A percentile compares a stretch with the other conserved stretches of the same genome.
phyloP scores from a whole-genome alignment of 2,329 filamentous ascomycete genomes.

The Nothophaeocryptopus gaeumannii region DNA sequence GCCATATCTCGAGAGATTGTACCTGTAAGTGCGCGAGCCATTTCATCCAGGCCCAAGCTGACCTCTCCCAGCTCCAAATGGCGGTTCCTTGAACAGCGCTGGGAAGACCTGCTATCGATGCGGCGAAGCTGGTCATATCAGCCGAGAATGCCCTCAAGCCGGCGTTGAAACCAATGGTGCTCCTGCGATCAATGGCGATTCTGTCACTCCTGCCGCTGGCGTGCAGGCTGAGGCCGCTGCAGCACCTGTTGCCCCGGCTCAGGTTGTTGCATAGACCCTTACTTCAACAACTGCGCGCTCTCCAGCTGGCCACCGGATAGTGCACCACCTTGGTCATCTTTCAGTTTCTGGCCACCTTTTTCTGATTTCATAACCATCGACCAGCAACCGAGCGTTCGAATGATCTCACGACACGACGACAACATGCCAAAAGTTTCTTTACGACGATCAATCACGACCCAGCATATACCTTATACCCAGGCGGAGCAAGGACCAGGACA shows the following conservation, averaged over 20 bases:
- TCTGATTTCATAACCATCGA: constrained; percentile 18
- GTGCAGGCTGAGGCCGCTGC: constrained; percentile 42
- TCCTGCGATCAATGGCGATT: constrained; percentile 31
- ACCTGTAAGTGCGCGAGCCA: constrained; percentile 44
- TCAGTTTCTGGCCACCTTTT: constrained; percentile 21
- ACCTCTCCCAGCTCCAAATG: constrained; percentile 67
- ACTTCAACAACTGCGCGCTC: constrained; percentile 5
- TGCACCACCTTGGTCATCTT: constrained; percentile 1
- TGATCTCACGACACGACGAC: constrained; percentile 29
- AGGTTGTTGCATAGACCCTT: constrained; percentile 43
- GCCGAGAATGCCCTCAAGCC: constrained; percentile 82
- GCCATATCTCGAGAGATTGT: constrained; percentile 92
- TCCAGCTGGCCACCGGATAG: constrained; percentile 21
- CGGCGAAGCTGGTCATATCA: constrained; percentile 93
- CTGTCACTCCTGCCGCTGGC: constrained; percentile 32
- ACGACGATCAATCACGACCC: constrained; percentile 29
- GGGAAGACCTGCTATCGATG: constrained; percentile 99
- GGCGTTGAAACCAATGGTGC: constrained; percentile 33
- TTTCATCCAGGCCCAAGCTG: too few species aligned
- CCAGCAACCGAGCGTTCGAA: constrained; percentile 28
- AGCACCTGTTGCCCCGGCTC: constrained; percentile 40
- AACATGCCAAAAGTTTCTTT: constrained; percentile 29
- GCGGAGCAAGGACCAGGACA: constrained; percentile 14
- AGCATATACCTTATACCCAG: constrained; percentile 30
- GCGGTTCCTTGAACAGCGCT: constrained; percentile 81